Percentiles rank a stretch among this genome's conserved stretches.
Conservation (phyloP, 345 rosid species). For the Sonneratia alba region DNA sequence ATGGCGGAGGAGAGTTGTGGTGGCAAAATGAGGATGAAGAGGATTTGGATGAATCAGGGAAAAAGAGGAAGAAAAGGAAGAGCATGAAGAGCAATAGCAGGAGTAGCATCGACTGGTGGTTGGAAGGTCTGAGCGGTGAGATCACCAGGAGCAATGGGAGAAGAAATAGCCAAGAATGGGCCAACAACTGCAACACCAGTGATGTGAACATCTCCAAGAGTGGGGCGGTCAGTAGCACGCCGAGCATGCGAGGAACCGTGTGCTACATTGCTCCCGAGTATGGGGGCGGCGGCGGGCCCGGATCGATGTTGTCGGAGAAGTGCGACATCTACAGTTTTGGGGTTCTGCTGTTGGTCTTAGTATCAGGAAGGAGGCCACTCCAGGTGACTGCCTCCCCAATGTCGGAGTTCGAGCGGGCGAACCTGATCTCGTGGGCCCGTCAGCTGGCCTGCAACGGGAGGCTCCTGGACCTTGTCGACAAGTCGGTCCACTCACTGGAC, state of each 20-base stretch:
- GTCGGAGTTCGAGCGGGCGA: slow-evolving; percentile 78
- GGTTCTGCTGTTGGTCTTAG: slow-evolving; percentile 57
- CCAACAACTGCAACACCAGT: no score
- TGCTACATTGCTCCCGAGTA: slow-evolving; percentile 88
- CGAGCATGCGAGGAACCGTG: slow-evolving; percentile 94
- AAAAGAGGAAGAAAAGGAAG: slow-evolving; percentile 29
- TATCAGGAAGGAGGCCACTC: slow-evolving; percentile 82
- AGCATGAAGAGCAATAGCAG: slow-evolving; percentile 29
- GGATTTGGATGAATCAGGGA: slow-evolving; percentile 7
- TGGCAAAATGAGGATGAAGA: neutral
- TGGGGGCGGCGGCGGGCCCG: slow-evolving; percentile 25
- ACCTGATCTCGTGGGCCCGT: slow-evolving; percentile 84
- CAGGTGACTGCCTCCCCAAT: slow-evolving; percentile 63
- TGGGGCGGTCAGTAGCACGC: slow-evolving; percentile 74
- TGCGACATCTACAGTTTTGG: slow-evolving; percentile 88
- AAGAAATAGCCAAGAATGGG: slow-evolving; percentile 38
- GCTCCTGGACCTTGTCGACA: slow-evolving; percentile 71
- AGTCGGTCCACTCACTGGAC: slow-evolving; percentile 40
- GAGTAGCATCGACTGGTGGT: slow-evolving; percentile 77
- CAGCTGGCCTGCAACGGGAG: slow-evolving; percentile 62
- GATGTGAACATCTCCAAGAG: slow-evolving; percentile 66
- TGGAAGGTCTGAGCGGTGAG: slow-evolving; percentile 67
- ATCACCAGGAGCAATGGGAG: slow-evolving; percentile 30
- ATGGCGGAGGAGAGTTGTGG: neutral
- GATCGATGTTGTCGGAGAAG: slow-evolving; percentile 62